Evolutionary conservation across 371 early-diverging fungal genomes (phyloP).

Genomic region (Gilbertella persicaria): DNA sequence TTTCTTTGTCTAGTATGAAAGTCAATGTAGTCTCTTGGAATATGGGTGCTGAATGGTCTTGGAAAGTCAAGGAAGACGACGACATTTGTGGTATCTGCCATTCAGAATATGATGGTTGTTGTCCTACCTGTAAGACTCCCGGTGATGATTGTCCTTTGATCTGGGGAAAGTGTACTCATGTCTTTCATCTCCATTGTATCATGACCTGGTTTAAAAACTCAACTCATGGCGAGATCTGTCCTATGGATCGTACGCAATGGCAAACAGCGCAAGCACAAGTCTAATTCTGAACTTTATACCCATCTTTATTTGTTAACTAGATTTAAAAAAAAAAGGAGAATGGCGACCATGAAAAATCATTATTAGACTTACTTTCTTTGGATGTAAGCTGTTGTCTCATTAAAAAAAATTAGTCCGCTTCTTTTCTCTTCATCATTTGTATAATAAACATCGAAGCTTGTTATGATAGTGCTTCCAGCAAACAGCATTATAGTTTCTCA

Average conservation of each 20-base stretch:
- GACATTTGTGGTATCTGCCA: conserved; percentile 92
- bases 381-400: too few species aligned
- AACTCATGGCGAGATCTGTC: conserved; percentile 71
- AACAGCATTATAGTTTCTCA: too few species aligned
- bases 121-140: conserved; percentile 80
- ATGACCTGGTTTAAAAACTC: conserved; percentile 78
- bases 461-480: too few species aligned
- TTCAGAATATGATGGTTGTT: conserved; percentile 75
- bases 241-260: conserved; percentile 86
- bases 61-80: conserved; percentile 41
- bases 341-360: too few species aligned
- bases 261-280: conserved; percentile 34
- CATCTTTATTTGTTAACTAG: too few species aligned
- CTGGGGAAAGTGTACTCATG: conserved; percentile 87
- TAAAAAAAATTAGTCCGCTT: too few species aligned
- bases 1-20: conserved; percentile 27
- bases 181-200: conserved; percentile 91
- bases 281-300: not conserved
- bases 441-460: too few species aligned
- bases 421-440: too few species aligned
- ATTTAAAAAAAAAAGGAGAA: too few species aligned
- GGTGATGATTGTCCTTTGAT: conserved; percentile 88
- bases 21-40: conserved; percentile 39
- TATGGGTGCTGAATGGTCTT: conserved; percentile 43
- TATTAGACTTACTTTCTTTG: too few species aligned